A percentile compares a stretch with the other conserved stretches of the same genome.
These are phyloP conservation scores for Arthroderma uncinatum DNA, from an alignment of 2,329 filamentous ascomycete species.

Conservation along the genomic window DNA sequence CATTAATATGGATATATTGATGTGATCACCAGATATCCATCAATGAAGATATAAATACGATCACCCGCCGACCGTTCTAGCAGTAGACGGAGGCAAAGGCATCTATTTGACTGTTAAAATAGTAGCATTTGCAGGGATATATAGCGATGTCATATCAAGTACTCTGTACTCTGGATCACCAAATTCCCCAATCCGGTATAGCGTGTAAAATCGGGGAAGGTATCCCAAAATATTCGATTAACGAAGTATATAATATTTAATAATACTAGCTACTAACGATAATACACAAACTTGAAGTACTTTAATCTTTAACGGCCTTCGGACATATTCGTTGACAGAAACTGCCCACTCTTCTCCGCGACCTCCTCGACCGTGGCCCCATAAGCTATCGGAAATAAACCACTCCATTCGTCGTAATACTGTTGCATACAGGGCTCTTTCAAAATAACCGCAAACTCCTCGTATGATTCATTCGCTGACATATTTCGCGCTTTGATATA, in stretches of 20 bases:
- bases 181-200: too few relatives aligned
- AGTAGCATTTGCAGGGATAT: background rate
- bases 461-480: background rate
- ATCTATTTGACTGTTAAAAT: background rate
- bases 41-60: too few relatives aligned
- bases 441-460: conserved; percentile 1
- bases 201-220: background rate
- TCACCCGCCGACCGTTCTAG: too few relatives aligned
- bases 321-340: conserved; percentile 2
- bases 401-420: conserved; percentile 1
- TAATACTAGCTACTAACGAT: background rate
- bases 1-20: too few relatives aligned
- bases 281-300: background rate
- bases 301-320: conserved; percentile 1
- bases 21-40: too few relatives aligned
- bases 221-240: background rate
- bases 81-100: too few relatives aligned
- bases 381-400: background rate
- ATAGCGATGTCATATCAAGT: background rate
- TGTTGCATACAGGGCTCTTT: background rate
- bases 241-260: background rate
- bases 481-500: conserved; percentile 3
- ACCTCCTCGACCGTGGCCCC: background rate
- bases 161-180: too few relatives aligned
- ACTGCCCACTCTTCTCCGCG: background rate